These are phyloP conservation scores for Hypoxylon sp. DNA, from an alignment of 2,329 filamentous ascomycete species.

Conservation along the genomic window DNA sequence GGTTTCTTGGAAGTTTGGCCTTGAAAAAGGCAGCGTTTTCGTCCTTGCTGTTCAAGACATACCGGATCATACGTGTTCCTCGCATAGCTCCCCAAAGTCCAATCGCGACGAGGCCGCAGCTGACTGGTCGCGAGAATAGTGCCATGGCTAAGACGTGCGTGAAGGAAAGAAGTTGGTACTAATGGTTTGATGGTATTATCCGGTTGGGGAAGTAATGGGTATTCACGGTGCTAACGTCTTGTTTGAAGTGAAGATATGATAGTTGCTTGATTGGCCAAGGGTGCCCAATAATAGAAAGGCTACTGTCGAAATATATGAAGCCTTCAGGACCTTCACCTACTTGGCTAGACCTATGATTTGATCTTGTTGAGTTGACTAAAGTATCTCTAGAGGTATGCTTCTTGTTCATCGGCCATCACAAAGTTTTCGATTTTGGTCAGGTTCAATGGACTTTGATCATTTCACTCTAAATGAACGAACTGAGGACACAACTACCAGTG, in stretches of 20 bases:
- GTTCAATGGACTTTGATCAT: background rate
- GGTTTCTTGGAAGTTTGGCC: background rate
- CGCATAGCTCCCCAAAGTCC: background rate
- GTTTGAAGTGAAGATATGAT: background rate
- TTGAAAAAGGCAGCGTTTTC: background rate
- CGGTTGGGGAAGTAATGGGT: background rate
- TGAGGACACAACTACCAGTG: background rate
- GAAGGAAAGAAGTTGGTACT: background rate
- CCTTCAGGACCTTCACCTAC: background rate
- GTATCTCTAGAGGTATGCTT: background rate
- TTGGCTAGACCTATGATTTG: background rate
- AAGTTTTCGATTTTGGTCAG: background rate
- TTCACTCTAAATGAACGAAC: background rate
- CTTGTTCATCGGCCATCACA: background rate
- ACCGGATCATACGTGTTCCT: background rate
- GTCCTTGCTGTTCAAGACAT: background rate
- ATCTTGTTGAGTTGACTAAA: background rate
- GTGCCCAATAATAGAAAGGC: background rate
- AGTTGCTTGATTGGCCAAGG: background rate
- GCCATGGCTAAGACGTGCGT: background rate
- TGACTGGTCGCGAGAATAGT: background rate
- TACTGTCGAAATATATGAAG: background rate
- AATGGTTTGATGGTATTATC: background rate
- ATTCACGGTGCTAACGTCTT: background rate
- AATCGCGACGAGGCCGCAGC: background rate